These are phyloP conservation scores for Exophiala sp. DNA, from an alignment of 2,329 filamentous ascomycete genomes.

Conservation along the genomic window DNA sequence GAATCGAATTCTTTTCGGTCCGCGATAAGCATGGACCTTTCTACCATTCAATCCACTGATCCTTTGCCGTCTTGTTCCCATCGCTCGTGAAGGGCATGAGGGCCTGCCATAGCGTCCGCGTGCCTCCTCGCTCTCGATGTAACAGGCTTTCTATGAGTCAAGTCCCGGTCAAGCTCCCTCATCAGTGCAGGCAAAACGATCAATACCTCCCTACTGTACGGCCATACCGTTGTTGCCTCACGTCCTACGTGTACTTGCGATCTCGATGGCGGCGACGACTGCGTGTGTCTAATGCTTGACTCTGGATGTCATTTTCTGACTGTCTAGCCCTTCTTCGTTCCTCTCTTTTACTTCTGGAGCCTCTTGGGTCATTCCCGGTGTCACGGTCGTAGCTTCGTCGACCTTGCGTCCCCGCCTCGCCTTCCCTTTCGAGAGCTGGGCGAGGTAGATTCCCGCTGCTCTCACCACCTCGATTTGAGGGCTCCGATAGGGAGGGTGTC, in stretches of 20 bases:
- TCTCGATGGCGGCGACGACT: neutral
- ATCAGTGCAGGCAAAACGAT: no score
- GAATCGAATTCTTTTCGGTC: neutral
- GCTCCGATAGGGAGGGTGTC: neutral
- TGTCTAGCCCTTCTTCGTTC: neutral
- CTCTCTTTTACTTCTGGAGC: neutral
- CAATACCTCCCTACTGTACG: no score
- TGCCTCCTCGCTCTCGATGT: no score
- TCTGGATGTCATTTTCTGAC: neutral
- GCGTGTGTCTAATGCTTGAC: neutral
- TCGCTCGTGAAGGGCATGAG: no score
- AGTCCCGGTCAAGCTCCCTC: no score
- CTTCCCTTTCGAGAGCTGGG: neutral
- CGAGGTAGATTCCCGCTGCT: neutral
- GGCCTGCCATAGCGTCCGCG: no score
- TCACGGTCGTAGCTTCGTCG: neutral
- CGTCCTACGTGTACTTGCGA: neutral
- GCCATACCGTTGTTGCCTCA: no score
- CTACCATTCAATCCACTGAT: neutral
- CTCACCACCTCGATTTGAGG: neutral
- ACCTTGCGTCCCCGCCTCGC: neutral
- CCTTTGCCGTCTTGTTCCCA: no score
- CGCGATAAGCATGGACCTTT: neutral
- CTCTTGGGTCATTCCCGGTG: neutral
- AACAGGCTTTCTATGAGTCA: no score